These are phyloP conservation scores for Botrytis aclada DNA, from an alignment of 2,329 filamentous ascomycete species.

Conservation along the genomic window DNA sequence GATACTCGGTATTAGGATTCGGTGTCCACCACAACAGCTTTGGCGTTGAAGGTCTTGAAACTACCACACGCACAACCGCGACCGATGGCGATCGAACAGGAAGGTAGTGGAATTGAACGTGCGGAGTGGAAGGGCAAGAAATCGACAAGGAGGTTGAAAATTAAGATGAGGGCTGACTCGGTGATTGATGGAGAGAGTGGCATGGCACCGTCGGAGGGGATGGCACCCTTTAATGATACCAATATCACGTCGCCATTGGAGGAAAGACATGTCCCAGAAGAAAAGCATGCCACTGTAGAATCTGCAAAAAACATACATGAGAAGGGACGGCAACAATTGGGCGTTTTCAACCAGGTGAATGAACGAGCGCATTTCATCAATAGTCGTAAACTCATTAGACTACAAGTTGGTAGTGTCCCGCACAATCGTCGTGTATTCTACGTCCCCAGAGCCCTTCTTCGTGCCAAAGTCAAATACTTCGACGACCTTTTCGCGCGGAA, in stretches of 20 bases:
- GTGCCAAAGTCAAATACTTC: neutral
- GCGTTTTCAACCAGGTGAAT: neutral
- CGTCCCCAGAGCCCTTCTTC: neutral
- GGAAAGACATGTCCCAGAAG: neutral
- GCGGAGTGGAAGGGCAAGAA: neutral
- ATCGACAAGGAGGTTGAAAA: neutral
- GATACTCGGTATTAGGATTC: neutral
- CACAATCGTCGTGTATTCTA: neutral
- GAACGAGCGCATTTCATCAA: neutral
- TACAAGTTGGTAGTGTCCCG: neutral
- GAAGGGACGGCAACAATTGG: neutral
- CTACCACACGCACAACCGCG: neutral
- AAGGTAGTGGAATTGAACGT: neutral
- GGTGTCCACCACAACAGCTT: neutral
- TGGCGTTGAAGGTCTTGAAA: neutral
- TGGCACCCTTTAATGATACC: neutral
- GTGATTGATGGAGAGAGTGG: neutral
- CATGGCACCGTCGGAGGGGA: neutral
- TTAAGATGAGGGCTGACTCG: neutral
- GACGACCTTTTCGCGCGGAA: too few relatives aligned
- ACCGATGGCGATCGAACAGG: too few relatives aligned
- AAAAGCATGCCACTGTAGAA: neutral
- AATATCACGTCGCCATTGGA: neutral
- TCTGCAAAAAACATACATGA: neutral
- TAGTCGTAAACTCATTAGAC: neutral